Evolutionary conservation across 176 grass and related monocot genomes (phyloP), one percentile per base, ranked within the genome.

Genomic region (Oryza brachyantha): DNA sequence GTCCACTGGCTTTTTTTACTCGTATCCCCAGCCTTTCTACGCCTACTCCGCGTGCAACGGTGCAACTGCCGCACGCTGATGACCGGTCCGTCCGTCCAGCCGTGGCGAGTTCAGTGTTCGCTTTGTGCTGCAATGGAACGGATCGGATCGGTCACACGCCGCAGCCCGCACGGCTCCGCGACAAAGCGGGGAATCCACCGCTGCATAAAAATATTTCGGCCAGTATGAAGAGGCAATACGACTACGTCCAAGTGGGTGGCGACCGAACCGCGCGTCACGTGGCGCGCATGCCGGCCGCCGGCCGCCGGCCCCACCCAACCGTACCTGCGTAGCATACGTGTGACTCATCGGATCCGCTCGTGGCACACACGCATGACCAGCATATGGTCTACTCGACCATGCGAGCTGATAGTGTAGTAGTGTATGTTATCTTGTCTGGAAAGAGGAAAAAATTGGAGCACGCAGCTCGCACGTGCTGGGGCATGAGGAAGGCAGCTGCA

Each of bases 251-350:
- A 24, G 73, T 77, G 73, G 45, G 59, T 3, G n/a, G 72, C 64
- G 59, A 42, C 22, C 5, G 29, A 11, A 8, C 16, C 34, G 14
- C 9, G 9, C 10, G 78, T 70, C 80, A 82, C 79, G 79, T 82
- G 78, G 85, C 72, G 6, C 72, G 42, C 78, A 71, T 76, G 78
- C 70, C 3, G n/a, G n/a, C n/a, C n/a, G n/a, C n/a, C n/a, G n/a
- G n/a, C n/a, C n/a, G n/a, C n/a, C n/a, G n/a, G n/a, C n/a, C n/a
- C n/a, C n/a, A n/a, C n/a, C n/a, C n/a, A n/a, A n/a, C n/a, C n/a
- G n/a, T n/a, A n/a, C n/a, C n/a, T n/a, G n/a, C n/a, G n/a, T n/a
- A n/a, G n/a, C n/a, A n/a, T 81, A 70, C 64, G 73, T 72, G 66
- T 57, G 41, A 3, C 32, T 7, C 59, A 14, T 12, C 7, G 29